Evolutionary conservation across 805 yeast species (phyloP), one percentile per base, ranked within the genome.

Genomic region (Clavispora santaluciae): DNA sequence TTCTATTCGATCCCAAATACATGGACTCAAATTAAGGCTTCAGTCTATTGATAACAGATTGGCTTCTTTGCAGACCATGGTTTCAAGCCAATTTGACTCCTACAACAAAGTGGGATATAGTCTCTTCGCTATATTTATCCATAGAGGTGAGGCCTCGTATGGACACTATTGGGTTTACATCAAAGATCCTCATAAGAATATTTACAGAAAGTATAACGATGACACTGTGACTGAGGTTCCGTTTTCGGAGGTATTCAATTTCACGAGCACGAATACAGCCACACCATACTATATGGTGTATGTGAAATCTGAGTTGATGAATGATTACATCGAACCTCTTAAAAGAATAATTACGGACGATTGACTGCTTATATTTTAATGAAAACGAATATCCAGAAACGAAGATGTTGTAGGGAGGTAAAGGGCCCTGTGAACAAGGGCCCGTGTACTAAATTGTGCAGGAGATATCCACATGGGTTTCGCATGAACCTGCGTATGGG

Each of bases 81-180:
- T 88, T 7, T 66, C 75, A 16, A 61, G 60, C 22, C 93, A 85
- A 50, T 93, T 86, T 57, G 69, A 70, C 15, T 68, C 70, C 6
- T 76, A 84, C 63, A 75, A 72, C 38, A 63, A 72, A 36, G 73
- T 82, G 22, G 95, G 90, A 0, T 93, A 91, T 61, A 73, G 86
- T 0, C 72, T 93, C 10, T 91, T 90, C 66, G 95, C 98, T 0
- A 81, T 91, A 6, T 93, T 93, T 57, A 88, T 93, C 36, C 99
- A 93, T 60, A 71, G 96, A 38, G 99, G 99, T 6, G 95, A 89
- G 54, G 98, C 96, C 0, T 81, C 88, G 38, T 91, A 86, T 56
- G 99, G 99, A 2, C 99, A 93, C 62, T 93, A 93, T 61, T 93
- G 98, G 97, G 78, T 91, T 13, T 93, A 91, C 58, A 90, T 93